phyloP scores from a whole-genome alignment of 2,329 filamentous ascomycete genomes.

The Colletotrichum zoysiae region DNA sequence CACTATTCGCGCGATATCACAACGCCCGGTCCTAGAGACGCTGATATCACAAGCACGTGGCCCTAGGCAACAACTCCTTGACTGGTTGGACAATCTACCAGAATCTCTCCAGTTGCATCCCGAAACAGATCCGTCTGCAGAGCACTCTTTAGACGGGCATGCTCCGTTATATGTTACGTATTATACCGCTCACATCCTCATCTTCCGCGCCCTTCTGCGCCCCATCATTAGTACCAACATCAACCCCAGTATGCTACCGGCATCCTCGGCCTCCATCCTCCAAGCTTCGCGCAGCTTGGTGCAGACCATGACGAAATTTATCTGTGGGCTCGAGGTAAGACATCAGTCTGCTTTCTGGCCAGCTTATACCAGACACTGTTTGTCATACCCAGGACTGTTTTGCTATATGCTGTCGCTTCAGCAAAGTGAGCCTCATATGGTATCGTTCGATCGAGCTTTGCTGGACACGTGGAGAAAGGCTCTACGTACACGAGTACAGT shows the following conservation, averaged over 20 bases:
- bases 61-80: too few relatives aligned
- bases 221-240: neutral
- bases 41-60: too few relatives aligned
- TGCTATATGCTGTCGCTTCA: neutral
- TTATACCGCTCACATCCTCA: neutral
- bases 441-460: neutral
- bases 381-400: neutral
- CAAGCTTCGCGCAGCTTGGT: neutral
- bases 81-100: too few relatives aligned
- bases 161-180: neutral
- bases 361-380: neutral
- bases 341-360: neutral
- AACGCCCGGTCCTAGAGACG: too few relatives aligned
- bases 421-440: neutral
- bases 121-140: too few relatives aligned
- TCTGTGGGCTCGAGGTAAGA: neutral
- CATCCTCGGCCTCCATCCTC: neutral
- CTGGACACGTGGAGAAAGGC: neutral
- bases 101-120: too few relatives aligned
- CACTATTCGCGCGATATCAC: too few relatives aligned
- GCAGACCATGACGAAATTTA: neutral
- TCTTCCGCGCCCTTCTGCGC: neutral
- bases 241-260: neutral
- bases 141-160: neutral
- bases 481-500: neutral